Evolutionary conservation across 805 yeast species (phyloP).

Genomic region (Cyberlindnera galapagoensis): DNA sequence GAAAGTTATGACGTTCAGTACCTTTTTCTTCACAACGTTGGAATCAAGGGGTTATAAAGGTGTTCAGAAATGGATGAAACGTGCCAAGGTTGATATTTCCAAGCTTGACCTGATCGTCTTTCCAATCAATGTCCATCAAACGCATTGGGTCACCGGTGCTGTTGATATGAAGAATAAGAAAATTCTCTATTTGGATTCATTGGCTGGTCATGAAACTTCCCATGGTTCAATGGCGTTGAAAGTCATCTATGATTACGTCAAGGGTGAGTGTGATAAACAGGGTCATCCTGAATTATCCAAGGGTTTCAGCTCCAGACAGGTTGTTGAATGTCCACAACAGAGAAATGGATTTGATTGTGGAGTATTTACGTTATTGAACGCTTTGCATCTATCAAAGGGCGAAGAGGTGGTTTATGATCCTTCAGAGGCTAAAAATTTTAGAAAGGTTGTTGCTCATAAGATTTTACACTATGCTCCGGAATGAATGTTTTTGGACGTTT

Average conservation of each 20-base stretch:
- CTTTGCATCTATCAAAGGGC: constrained; percentile 51
- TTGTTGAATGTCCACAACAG: constrained; percentile 69
- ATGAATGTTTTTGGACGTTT: no score
- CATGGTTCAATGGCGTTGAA: constrained; percentile 34
- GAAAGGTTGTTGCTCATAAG: constrained; percentile 38
- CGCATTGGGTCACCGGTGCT: constrained; percentile 91
- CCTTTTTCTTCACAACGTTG: constrained; percentile 79
- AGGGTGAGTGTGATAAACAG: constrained; percentile 55
- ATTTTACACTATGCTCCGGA: no score
- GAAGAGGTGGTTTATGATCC: constrained; percentile 50
- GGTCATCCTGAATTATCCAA: constrained; percentile 26
- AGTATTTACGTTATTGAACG: constrained; percentile 80
- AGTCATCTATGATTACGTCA: constrained; percentile 54
- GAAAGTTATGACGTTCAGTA: constrained; percentile 65
- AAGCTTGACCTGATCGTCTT: constrained; percentile 61
- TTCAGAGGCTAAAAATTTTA: constrained; percentile 58
- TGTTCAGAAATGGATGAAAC: constrained; percentile 80
- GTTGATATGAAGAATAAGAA: constrained; percentile 54
- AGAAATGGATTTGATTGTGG: constrained; percentile 93
- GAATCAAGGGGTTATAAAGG: constrained; percentile 67
- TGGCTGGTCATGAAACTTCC: constrained; percentile 37
- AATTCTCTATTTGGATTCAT: constrained; percentile 74
- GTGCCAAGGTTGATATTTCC: constrained; percentile 61
- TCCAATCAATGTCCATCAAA: constrained; percentile 77
- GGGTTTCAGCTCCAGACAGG: constrained; percentile 26